phyloP scores from a whole-genome alignment of 345 rosid genomes.

The Eucalyptus cloeziana region DNA sequence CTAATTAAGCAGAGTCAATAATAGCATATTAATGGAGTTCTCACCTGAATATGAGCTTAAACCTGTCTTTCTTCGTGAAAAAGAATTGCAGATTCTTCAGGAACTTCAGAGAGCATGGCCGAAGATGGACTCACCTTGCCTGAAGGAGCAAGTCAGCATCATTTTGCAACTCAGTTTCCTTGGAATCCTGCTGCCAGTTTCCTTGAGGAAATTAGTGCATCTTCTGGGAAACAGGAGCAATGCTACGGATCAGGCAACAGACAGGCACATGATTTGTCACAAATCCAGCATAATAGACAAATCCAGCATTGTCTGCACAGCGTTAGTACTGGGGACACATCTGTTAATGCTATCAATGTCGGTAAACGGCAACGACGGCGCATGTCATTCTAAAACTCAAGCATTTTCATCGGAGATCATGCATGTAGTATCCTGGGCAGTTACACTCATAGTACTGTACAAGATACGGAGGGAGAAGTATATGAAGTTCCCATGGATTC shows the following conservation, averaged over 20 bases:
- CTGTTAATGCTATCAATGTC: conserved; percentile 25
- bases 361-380: conserved; percentile 7
- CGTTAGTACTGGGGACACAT: conserved; percentile 31
- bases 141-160: conserved; percentile 44
- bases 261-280: conserved; percentile 18
- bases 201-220: conserved; percentile 5
- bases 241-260: conserved; percentile 10
- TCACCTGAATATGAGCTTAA: not conserved
- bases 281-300: conserved; percentile 24
- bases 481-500: conserved; percentile 47
- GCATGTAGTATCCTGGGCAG: conserved; percentile 36
- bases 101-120: conserved; percentile 16
- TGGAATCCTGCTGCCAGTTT: conserved; percentile 19
- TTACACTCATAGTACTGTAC: conserved; percentile 19
- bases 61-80: not conserved
- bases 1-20: not conserved
- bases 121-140: conserved; percentile 25
- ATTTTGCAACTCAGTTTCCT: conserved; percentile 37
- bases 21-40: not conserved
- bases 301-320: conserved; percentile 30
- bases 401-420: conserved; percentile 37
- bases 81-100: conserved; percentile 18
- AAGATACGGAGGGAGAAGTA: conserved; percentile 14
- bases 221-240: conserved; percentile 13
- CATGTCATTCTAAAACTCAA: conserved; percentile 27